phyloP scores from a whole-genome alignment of 441 rosid species.

The Daphne laureola region DNA sequence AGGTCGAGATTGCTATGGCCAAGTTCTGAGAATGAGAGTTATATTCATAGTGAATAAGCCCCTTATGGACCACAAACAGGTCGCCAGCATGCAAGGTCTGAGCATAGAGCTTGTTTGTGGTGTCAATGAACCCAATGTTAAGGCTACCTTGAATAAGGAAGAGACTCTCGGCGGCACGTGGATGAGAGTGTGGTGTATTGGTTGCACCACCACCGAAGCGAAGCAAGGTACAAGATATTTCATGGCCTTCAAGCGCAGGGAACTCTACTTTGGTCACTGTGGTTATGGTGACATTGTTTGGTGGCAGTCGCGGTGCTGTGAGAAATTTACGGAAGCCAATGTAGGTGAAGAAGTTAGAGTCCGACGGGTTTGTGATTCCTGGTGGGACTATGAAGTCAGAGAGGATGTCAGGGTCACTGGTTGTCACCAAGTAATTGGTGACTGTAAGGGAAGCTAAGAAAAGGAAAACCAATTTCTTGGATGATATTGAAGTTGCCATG shows the following conservation, averaged over 20 bases:
- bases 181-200: conserved; percentile 33
- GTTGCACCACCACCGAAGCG: conserved; percentile 16
- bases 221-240: conserved; percentile 24
- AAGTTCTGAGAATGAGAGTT: conserved; percentile 10
- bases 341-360: conserved; percentile 24
- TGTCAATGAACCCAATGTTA: conserved; percentile 29
- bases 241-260: conserved; percentile 28
- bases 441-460: neutral
- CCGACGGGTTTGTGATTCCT: neutral
- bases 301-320: neutral
- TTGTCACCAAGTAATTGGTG: conserved; percentile 1
- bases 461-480: too few species aligned
- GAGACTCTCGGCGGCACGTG: conserved; percentile 31
- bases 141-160: conserved; percentile 16
- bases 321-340: conserved; percentile 15
- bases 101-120: conserved; percentile 21
- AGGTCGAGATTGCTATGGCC: conserved; percentile 23
- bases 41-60: conserved; percentile 26
- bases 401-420: conserved; percentile 23
- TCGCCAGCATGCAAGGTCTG: conserved; percentile 23
- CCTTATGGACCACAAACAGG: conserved; percentile 31
- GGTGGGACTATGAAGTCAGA: conserved; percentile 22
- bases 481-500: too few species aligned
- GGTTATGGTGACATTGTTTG: conserved; percentile 8
- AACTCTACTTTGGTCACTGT: conserved; percentile 20